These are phyloP conservation scores for Ramaria sp. DNA, from an alignment of 768 basidiomycete species.

Conservation along the genomic window DNA sequence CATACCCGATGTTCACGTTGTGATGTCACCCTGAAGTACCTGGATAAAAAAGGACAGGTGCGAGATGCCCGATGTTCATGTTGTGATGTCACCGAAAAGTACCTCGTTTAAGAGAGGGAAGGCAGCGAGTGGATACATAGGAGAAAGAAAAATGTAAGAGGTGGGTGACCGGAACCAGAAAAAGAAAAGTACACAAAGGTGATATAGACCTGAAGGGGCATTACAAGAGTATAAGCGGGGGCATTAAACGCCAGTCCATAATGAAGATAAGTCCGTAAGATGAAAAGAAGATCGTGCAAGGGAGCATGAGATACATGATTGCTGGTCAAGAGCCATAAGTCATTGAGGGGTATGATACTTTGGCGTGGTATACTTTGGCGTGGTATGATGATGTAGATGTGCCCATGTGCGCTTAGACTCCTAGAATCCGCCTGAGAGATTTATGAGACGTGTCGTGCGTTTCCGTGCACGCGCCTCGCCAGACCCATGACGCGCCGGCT, in stretches of 20 bases:
- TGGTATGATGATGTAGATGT: neutral
- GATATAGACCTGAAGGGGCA: neutral
- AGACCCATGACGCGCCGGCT: neutral
- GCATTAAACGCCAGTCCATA: neutral
- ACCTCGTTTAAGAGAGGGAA: neutral
- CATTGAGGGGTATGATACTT: neutral
- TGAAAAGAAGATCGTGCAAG: neutral
- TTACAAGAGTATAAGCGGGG: neutral
- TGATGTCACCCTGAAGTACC: no score
- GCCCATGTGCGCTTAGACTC: neutral
- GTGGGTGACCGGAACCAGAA: neutral
- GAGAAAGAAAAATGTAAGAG: neutral
- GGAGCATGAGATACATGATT: neutral
- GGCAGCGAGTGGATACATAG: neutral
- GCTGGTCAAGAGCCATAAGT: neutral
- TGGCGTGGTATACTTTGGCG: neutral
- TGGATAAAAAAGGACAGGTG: neutral
- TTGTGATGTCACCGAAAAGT: no score
- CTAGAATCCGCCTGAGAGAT: neutral
- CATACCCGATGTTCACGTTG: neutral
- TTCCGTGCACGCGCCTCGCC: conserved; percentile 2
- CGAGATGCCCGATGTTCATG: neutral
- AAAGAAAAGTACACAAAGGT: neutral
- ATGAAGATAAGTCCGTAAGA: neutral
- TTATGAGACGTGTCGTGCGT: conserved; percentile 5